Percentiles rank a stretch among this genome's conserved stretches.
These are phyloP conservation scores for Leptographium radiaticola DNA, from an alignment of 2,329 filamentous ascomycete species.

Conservation along the genomic window DNA sequence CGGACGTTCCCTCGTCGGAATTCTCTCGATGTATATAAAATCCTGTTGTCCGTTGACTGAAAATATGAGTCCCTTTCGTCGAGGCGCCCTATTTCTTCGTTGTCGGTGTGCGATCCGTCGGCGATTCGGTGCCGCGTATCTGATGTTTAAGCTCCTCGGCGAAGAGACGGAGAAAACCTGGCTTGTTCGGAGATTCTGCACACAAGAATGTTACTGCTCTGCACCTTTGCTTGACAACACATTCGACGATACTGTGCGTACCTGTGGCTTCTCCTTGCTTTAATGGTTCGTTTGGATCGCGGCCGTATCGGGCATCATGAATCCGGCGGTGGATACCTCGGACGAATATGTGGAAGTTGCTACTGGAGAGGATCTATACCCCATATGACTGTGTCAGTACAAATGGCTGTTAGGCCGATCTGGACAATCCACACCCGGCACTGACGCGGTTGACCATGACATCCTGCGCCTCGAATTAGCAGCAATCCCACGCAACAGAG, in stretches of 20 bases:
- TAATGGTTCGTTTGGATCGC: slow-evolving; percentile 36
- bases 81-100: no score
- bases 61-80: no score
- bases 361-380: slow-evolving; percentile 33
- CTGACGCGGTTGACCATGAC: slow-evolving; percentile 10
- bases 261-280: slow-evolving; percentile 39
- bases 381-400: neutral
- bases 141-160: no score
- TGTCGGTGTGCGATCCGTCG: no score
- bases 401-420: neutral
- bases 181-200: no score
- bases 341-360: slow-evolving; percentile 38
- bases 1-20: no score
- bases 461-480: slow-evolving; percentile 2
- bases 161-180: no score
- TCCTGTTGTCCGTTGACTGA: no score
- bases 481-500: neutral
- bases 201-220: no score
- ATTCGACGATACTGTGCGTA: slow-evolving; percentile 10
- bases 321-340: slow-evolving; percentile 37
- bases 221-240: no score
- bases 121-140: no score
- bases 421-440: neutral
- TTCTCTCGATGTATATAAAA: no score
- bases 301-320: slow-evolving; percentile 34